These are phyloP conservation scores for Amylostereum chailletii DNA, from an alignment of 1,284 basidiomycete genomes.

Conservation along the genomic window DNA sequence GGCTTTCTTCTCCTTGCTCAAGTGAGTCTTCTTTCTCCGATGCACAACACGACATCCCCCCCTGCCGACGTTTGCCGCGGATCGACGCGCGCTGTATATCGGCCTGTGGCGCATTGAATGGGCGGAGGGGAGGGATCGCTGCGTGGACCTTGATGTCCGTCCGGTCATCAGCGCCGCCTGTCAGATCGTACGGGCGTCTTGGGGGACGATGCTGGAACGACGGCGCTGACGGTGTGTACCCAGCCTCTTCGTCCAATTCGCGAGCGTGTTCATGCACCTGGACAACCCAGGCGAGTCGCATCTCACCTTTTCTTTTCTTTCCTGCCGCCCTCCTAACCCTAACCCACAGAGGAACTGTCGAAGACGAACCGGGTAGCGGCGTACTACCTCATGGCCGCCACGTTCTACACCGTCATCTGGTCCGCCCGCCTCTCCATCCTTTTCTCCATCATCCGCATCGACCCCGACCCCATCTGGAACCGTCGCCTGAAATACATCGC, in stretches of 20 bases:
- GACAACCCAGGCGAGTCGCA: constrained; percentile 15
- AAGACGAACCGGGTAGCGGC: constrained; percentile 22
- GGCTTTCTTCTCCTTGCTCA: constrained; percentile 14
- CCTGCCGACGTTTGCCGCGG: no score
- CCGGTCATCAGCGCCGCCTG: no score
- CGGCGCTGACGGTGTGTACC: no score
- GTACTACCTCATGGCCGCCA: constrained; percentile 34
- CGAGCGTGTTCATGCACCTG: constrained; percentile 24
- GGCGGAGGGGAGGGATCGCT: no score
- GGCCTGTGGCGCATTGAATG: no score
- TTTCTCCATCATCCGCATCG: constrained; percentile 38
- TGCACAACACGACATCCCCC: no score
- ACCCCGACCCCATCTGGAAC: constrained; percentile 20
- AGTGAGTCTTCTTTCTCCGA: constrained; percentile 16
- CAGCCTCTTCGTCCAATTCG: constrained; percentile 21
- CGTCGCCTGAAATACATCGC: constrained; percentile 19
- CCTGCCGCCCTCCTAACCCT: no score
- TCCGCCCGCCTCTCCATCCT: constrained; percentile 37
- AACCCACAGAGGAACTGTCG: constrained; percentile 13
- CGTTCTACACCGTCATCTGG: constrained; percentile 37
- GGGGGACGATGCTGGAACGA: no score
- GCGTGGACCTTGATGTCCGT: no score
- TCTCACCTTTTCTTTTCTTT: neutral
- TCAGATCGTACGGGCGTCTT: no score
- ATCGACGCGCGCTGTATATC: no score